Base-by-base conservation (phyloP, 345 rosid species). In the Sonneratia alba region DNA sequence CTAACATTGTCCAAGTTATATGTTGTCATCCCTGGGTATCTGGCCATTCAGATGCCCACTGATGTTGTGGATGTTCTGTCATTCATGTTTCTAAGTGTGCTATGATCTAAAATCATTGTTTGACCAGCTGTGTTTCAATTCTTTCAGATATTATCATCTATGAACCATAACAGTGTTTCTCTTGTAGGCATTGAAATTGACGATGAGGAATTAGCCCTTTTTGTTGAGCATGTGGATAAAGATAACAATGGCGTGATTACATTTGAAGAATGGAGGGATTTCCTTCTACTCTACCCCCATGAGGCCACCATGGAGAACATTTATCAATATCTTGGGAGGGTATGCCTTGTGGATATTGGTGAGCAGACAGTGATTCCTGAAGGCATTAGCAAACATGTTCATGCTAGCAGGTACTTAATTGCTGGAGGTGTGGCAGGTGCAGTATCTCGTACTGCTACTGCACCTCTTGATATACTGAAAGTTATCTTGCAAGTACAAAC, bases 391-490 rank as follows among this genome's bases (percentile, higher is more conserved):
- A 87, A 87, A 80, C 95, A 87, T 43, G 87, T 89, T 38, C 88
- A 89, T 66, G 76, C 89, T 13, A 87, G 84, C 84, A 88, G 85
- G 83, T 93, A 90, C 77, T 85, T 93, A 75, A 87, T 93, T 71
- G 93, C 98, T 18, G 99, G 99, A 69, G 98, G 88, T 59, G 79
- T 93, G 70, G 97, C 97, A 0, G 98, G 98, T 70, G 95, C 95
- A 49, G 87, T 91, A 70, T 93, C 98, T 53, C 91, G 97, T 55
- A 90, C 93, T 27, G 93, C 84, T 4, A 90, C 98, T 73, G 98
- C 97, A 68, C 97, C 96, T 72, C 89, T 93, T 53, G 98, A 93
- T 76, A 88, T 97, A 59, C 74, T 93, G 72, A 93, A 93, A 88
- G 98, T 93, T 59, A 66, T 82, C 77, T 70, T 93, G 80, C 97